Percentiles rank a stretch among this genome's conserved stretches.
Conservation (phyloP, 164 flowering plant species). For the Santalum album region DNA sequence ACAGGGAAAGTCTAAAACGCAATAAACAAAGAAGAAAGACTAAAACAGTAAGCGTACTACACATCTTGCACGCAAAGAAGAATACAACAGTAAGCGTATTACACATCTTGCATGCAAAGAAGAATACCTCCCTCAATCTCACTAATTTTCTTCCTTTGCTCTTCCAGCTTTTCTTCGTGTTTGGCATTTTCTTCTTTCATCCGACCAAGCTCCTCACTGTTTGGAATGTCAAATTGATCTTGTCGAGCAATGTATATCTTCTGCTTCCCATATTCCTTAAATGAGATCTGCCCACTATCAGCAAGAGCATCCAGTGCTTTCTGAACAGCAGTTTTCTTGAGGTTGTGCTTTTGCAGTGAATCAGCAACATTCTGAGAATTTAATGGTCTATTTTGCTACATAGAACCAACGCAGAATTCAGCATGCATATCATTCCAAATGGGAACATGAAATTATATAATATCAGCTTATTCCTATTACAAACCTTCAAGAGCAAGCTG, state of each 20-base stretch:
- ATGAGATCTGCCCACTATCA: conserved; percentile 44
- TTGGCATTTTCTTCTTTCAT: conserved; percentile 81
- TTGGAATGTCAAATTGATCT: conserved; percentile 86
- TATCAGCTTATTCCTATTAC: neutral
- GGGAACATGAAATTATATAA: neutral
- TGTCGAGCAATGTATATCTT: conserved; percentile 89
- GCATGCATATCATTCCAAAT: neutral
- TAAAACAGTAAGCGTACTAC: too few species aligned
- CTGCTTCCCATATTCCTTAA: conserved; percentile 94
- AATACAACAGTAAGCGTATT: too few species aligned
- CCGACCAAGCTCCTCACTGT: conserved; percentile 61
- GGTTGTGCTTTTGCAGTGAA: conserved; percentile 83
- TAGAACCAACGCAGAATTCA: neutral
- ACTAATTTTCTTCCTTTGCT: conserved; percentile 45
- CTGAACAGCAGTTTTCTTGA: conserved; percentile 83
- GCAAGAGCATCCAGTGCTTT: conserved; percentile 72
- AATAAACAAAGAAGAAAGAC: neutral
- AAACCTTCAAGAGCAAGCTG: too few species aligned
- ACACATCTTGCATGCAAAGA: neutral
- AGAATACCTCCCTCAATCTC: conserved; percentile 75
- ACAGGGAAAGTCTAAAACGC: neutral
- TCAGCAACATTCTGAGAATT: conserved; percentile 93
- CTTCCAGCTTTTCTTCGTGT: conserved; percentile 53
- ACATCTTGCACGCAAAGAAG: too few species aligned
- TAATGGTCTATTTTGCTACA: conserved; percentile 87